These are phyloP conservation scores for Solanum sitiens DNA, from an alignment of 257 asterid species.

Conservation along the genomic window DNA sequence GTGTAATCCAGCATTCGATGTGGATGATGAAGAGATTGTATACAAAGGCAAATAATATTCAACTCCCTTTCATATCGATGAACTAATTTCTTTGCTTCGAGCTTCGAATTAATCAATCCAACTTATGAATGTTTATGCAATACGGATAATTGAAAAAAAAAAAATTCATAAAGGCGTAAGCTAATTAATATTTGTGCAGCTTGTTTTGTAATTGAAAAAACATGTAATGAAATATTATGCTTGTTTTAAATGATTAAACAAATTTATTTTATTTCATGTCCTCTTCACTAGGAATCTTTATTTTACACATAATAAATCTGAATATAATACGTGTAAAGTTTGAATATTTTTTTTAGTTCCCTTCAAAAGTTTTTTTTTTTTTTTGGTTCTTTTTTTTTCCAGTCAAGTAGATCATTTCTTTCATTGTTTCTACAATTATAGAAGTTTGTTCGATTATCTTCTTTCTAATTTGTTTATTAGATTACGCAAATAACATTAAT, in stretches of 20 bases:
- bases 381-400: neutral
- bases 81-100: neutral
- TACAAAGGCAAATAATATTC: constrained; percentile 33
- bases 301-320: neutral
- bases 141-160: neutral
- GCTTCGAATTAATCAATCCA: neutral
- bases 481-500: neutral
- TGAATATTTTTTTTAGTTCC: too few relatives aligned
- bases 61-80: neutral
- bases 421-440: neutral
- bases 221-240: neutral
- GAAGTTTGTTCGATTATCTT: neutral
- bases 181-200: neutral
- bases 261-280: neutral
- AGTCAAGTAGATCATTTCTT: neutral
- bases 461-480: neutral
- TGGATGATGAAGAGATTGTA: constrained; percentile 80
- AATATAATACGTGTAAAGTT: neutral
- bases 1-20: constrained; percentile 81
- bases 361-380: neutral
- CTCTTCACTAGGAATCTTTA: neutral
- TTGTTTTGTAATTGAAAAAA: neutral
- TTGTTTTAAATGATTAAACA: neutral
- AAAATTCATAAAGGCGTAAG: neutral
- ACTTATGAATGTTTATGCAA: neutral